phyloP scores from a whole-genome alignment of 2,329 filamentous ascomycete genomes.

The Penicillium concentricum region DNA sequence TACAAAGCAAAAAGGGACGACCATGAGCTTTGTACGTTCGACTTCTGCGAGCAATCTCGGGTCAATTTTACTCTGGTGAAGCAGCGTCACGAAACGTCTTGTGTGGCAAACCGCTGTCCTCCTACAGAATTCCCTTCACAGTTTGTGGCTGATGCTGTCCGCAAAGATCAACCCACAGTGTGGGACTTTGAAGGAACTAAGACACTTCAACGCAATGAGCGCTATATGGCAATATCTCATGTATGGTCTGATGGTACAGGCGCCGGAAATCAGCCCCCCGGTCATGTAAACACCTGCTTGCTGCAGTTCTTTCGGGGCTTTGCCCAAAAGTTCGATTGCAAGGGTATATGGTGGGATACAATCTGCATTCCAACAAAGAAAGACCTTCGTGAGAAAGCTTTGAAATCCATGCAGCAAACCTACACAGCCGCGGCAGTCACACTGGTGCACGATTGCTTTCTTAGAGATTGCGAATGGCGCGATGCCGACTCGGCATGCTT shows the following conservation, averaged over 20 bases:
- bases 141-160: background rate
- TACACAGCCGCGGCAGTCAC: slow-evolving; percentile 16
- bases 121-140: background rate
- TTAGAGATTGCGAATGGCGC: slow-evolving; percentile 19
- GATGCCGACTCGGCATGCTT: slow-evolving; percentile 21
- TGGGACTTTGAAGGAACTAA: background rate
- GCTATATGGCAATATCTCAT: slow-evolving; percentile 33
- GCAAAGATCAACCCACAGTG: background rate
- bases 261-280: slow-evolving; percentile 17
- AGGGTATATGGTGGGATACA: slow-evolving; percentile 34
- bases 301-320: slow-evolving; percentile 22
- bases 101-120: background rate
- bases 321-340: slow-evolving; percentile 13
- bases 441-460: slow-evolving; percentile 15
- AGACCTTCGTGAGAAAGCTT: slow-evolving; percentile 12
- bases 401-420: slow-evolving; percentile 28
- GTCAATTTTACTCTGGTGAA: slow-evolving; percentile 3
- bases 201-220: background rate
- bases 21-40: slow-evolving; percentile 5
- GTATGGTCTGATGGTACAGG: slow-evolving; percentile 34
- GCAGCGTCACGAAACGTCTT: slow-evolving; percentile 1
- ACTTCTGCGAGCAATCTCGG: slow-evolving; percentile 10
- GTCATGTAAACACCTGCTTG: slow-evolving; percentile 29
- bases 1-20: background rate
- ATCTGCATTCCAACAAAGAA: slow-evolving; percentile 25